Evolutionary conservation across 345 rosid genomes (phyloP).

Genomic region (Salix udensis): DNA sequence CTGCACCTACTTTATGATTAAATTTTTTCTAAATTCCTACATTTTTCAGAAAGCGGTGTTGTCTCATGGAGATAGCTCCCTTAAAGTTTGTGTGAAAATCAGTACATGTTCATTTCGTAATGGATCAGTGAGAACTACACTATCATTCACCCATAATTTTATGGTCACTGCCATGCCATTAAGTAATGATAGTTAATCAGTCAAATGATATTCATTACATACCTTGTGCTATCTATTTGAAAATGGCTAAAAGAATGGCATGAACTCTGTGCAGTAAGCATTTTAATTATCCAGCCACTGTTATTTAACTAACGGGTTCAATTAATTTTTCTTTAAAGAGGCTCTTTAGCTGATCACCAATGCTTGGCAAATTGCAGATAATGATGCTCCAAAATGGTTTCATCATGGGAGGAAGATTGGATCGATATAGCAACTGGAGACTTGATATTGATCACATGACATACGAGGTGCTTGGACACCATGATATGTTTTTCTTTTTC

Average conservation of each 20-base stretch:
- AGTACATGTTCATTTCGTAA: not conserved
- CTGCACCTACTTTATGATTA: not conserved
- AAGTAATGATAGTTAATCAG: not conserved
- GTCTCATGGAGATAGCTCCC: not conserved
- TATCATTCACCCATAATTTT: not conserved
- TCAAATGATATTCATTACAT: not conserved
- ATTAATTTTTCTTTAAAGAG: too few species aligned
- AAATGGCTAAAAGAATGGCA: not conserved
- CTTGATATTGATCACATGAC: constrained; percentile 58
- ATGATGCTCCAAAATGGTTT: constrained; percentile 48
- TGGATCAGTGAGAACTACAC: not conserved
- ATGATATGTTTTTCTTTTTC: not conserved
- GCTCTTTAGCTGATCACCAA: not conserved
- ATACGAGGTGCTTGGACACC: constrained; percentile 41
- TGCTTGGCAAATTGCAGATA: constrained; percentile 31
- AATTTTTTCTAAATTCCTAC: not conserved
- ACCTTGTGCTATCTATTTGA: not conserved
- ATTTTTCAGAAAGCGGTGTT: not conserved
- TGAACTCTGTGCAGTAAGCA: not conserved
- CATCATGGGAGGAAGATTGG: constrained; percentile 48
- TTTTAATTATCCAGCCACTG: not conserved
- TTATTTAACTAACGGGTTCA: not conserved
- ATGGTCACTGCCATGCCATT: not conserved
- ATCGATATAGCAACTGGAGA: constrained; percentile 50
- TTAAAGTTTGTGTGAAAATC: not conserved